Conservation (phyloP, 2,329 filamentous ascomycete species). For the Penicillium oxalicum region DNA sequence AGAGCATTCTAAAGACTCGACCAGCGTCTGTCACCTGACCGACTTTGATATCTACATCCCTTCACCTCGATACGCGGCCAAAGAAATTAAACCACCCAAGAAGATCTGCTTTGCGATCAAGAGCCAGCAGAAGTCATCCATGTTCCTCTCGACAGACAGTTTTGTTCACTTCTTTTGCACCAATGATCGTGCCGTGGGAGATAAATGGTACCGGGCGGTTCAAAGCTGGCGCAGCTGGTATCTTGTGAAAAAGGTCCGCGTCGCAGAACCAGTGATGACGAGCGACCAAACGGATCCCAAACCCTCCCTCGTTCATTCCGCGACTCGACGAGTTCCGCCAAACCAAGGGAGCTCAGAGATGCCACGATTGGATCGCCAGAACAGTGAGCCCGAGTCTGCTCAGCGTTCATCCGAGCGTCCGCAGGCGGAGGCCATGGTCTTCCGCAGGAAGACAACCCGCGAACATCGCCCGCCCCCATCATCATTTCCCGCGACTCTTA, state of each 20-base stretch:
- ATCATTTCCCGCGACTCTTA: constrained; percentile 24
- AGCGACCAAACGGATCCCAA: constrained; percentile 41
- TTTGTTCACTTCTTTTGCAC: constrained; percentile 91
- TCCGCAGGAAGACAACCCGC: constrained; percentile 25
- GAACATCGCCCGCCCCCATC: constrained; percentile 27
- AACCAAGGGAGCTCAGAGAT: background rate
- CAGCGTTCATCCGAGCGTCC: constrained; percentile 16
- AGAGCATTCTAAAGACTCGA: constrained; percentile 59
- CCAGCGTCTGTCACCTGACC: constrained; percentile 73
- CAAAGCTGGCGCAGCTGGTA: constrained; percentile 92
- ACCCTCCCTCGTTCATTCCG: constrained; percentile 37
- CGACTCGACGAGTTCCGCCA: background rate
- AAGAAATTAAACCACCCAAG: constrained; percentile 75
- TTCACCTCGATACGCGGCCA: constrained; percentile 60
- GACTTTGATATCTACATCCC: constrained; percentile 90
- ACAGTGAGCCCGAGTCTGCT: constrained; percentile 3
- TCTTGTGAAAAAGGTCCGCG: constrained; percentile 65
- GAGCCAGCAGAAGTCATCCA: constrained; percentile 79
- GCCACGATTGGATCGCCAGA: constrained; percentile 28
- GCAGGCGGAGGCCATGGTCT: constrained; percentile 6
- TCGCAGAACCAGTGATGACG: constrained; percentile 17
- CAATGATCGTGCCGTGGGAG: constrained; percentile 62
- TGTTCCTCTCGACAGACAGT: constrained; percentile 76
- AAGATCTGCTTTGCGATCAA: constrained; percentile 82
- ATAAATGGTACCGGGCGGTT: constrained; percentile 63